phyloP scores from a whole-genome alignment of 31 red algal species.

The Odonthalia washingtoniensis region DNA sequence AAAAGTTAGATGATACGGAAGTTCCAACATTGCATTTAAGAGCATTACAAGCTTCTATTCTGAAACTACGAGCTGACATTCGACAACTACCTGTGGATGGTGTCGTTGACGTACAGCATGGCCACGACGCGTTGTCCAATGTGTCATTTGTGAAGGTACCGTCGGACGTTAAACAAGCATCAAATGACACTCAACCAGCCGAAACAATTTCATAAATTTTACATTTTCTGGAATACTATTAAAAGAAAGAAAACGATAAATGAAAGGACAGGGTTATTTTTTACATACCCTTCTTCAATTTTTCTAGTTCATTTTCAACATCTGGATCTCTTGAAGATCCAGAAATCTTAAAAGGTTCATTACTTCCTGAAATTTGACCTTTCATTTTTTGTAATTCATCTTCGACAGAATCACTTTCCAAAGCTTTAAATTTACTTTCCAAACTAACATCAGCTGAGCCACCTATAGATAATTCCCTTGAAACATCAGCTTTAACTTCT shows the following conservation, averaged over 20 bases:
- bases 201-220: too few relatives aligned
- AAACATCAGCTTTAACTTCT: slow-evolving; percentile 91
- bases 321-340: slow-evolving; percentile 69
- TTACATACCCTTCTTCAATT: slow-evolving; percentile 80
- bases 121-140: too few relatives aligned
- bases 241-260: neutral
- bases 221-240: too few relatives aligned
- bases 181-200: too few relatives aligned
- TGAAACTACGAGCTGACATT: slow-evolving; percentile 41
- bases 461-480: slow-evolving; percentile 74
- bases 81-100: slow-evolving; percentile 39
- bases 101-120: too few relatives aligned
- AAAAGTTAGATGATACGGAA: slow-evolving; percentile 50
- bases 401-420: slow-evolving; percentile 92
- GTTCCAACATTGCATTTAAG: slow-evolving; percentile 51
- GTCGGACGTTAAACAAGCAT: too few relatives aligned
- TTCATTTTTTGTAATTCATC: slow-evolving; percentile 96
- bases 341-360: slow-evolving; percentile 57
- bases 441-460: slow-evolving; percentile 78
- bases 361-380: slow-evolving; percentile 61
- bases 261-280: neutral
- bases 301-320: slow-evolving; percentile 85
- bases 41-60: neutral
- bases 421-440: slow-evolving; percentile 92
- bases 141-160: too few relatives aligned